Evolutionary conservation across 78 protist genomes (phyloP).

Genomic region (Isochrysis galbana): DNA sequence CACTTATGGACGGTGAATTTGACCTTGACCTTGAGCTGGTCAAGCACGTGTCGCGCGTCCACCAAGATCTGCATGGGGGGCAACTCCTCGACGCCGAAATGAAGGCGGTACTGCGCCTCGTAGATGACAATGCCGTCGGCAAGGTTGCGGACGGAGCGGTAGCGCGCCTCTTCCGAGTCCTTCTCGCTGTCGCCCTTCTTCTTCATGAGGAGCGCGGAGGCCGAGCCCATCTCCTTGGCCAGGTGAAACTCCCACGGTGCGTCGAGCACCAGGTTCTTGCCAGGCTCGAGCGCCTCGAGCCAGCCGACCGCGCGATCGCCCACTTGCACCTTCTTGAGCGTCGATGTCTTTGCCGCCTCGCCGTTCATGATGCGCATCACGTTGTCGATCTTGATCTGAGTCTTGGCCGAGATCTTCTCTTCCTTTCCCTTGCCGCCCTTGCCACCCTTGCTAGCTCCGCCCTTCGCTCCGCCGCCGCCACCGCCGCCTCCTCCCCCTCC

Average conservation of each 20-base stretch:
- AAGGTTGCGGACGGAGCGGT: not conserved
- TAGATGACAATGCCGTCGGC: not conserved
- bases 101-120: not conserved
- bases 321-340: not conserved
- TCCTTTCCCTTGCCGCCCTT: not conserved
- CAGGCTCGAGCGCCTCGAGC: conserved; percentile 26
- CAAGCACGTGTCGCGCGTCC: conserved; percentile 19
- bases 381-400: conserved; percentile 29
- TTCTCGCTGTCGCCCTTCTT: not conserved
- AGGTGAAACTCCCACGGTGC: conserved; percentile 34
- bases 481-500: not conserved
- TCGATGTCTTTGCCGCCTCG: not conserved
- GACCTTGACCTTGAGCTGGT: not conserved
- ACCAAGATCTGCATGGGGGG: not conserved
- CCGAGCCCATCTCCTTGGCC: conserved; percentile 2
- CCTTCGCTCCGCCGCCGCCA: not conserved
- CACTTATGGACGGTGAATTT: not conserved
- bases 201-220: not conserved
- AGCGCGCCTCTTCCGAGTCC: not conserved
- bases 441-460: not conserved
- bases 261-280: not conserved
- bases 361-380: conserved; percentile 26
- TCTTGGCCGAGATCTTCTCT: not conserved
- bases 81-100: not conserved
- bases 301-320: conserved; percentile 7